Base-by-base conservation (phyloP, 2,329 filamentous ascomycete genomes). In the Fusarium brevicatenulatum region DNA sequence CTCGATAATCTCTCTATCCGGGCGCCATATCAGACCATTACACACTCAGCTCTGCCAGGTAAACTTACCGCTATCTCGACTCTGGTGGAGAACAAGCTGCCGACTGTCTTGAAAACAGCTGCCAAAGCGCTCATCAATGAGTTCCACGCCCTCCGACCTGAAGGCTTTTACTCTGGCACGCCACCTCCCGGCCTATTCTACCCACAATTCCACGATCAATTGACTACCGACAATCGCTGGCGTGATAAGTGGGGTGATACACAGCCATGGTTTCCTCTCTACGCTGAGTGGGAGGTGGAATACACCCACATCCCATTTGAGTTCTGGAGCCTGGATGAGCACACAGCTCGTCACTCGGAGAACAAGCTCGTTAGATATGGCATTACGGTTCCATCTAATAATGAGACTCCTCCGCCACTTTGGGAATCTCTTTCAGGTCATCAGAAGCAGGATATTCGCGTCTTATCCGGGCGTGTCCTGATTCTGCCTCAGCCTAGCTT, bases 241-340 rank as follows among this genome's bases (percentile, higher is more conserved):
- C 40, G 62, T 42, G 63, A 61, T 19, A 34, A 28, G 16, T 66
- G 63, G 66, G 57, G 43, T 0, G 34, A 78, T 34, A 72, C 66
- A 0, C 83, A 86, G 62, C 80, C 83, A 0, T 85, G 80, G 80
- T 81, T 80, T 28, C 84, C 84, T 0, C 76, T 86, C 1, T 86
- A 80, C 32, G 56, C 81, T 0, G 85, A 86, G 70, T 86, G 84
- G 84, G 83, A 85, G 59, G 80, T 73, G 2, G 78, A 82, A 54
- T 86, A 86, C 64, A 79, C 74, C 10, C 82, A 86, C 65, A 73
- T 85, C 9, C 77, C 78, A 0, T 81, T 76, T 39, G 66, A 79
- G 0, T 58, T 75, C 8, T 85, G 82, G 82, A 55, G 64, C 5
- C 61, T 84, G 4, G 74, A 76, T 40, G 71, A 79, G 60, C 75